Evolutionary conservation across 495 filamentous ascomycete genomes (phyloP).

Genomic region (Parachaetomium inaequale): DNA sequence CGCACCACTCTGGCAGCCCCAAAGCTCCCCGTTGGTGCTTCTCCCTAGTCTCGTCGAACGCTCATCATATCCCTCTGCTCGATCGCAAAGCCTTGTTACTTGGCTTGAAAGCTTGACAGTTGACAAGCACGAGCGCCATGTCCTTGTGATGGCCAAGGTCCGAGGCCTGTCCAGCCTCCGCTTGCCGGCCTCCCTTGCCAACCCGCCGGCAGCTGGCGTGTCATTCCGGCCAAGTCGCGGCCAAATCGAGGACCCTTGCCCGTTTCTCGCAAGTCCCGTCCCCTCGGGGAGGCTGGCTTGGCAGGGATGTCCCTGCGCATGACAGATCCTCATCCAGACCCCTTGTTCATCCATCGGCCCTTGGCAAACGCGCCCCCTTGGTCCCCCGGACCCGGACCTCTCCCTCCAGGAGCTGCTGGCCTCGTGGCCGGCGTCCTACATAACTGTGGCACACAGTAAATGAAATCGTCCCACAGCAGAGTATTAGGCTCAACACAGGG

Average conservation of each 20-base stretch:
- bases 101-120: no score
- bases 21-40: neutral
- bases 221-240: conserved; percentile 13
- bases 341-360: conserved; percentile 22
- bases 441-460: conserved; percentile 10
- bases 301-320: conserved; percentile 23
- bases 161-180: neutral
- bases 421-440: conserved; percentile 14
- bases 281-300: conserved; percentile 19
- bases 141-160: neutral
- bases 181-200: conserved; percentile 5
- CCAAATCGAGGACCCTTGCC: conserved; percentile 25
- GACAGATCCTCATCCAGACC: conserved; percentile 26
- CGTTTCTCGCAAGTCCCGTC: conserved; percentile 25
- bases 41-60: no score
- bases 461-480: conserved; percentile 20
- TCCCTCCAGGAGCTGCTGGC: conserved; percentile 4
- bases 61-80: no score
- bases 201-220: conserved; percentile 18
- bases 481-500: conserved; percentile 21
- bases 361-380: neutral
- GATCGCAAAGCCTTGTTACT: no score
- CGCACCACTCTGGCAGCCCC: conserved; percentile 21
- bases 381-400: conserved; percentile 3
- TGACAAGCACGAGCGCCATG: neutral